These are phyloP conservation scores for Colletotrichum lini DNA, from an alignment of 2,329 filamentous ascomycete species.

Conservation along the genomic window DNA sequence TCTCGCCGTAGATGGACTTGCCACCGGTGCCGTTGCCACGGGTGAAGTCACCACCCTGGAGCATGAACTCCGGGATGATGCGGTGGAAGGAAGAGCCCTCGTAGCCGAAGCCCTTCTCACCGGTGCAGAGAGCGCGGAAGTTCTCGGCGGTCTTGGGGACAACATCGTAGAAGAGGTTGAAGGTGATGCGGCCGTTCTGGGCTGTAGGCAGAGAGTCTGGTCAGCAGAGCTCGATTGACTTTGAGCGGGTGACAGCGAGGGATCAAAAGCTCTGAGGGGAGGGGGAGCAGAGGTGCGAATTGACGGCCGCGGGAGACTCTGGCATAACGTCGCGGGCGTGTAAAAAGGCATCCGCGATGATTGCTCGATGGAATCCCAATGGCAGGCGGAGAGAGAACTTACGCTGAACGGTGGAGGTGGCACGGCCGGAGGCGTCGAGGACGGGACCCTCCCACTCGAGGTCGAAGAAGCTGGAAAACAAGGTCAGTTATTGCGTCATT, in stretches of 20 bases:
- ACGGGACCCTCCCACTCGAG: constrained; percentile 80
- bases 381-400: constrained; percentile 60
- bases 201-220: constrained; percentile 60
- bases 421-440: constrained; percentile 71
- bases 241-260: not conserved
- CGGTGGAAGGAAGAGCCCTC: constrained; percentile 89
- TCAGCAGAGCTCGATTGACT: constrained; percentile 26
- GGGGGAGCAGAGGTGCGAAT: not conserved
- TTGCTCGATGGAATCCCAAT: constrained; percentile 38
- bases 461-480: constrained; percentile 75
- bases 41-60: constrained; percentile 97
- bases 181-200: constrained; percentile 85
- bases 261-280: not conserved
- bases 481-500: constrained; percentile 43
- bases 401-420: constrained; percentile 72
- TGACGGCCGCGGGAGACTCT: not conserved
- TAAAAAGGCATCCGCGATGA: not conserved
- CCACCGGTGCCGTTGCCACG: constrained; percentile 91
- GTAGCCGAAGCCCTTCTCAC: constrained; percentile 87
- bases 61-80: constrained; percentile 94
- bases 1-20: constrained; percentile 95
- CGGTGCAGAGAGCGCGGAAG: constrained; percentile 88
- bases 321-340: not conserved
- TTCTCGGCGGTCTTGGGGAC: constrained; percentile 91
- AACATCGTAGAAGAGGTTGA: constrained; percentile 87